Evolutionary conservation across 1,284 basidiomycete species (phyloP).

Genomic region (Paramarasmius palmivorus): DNA sequence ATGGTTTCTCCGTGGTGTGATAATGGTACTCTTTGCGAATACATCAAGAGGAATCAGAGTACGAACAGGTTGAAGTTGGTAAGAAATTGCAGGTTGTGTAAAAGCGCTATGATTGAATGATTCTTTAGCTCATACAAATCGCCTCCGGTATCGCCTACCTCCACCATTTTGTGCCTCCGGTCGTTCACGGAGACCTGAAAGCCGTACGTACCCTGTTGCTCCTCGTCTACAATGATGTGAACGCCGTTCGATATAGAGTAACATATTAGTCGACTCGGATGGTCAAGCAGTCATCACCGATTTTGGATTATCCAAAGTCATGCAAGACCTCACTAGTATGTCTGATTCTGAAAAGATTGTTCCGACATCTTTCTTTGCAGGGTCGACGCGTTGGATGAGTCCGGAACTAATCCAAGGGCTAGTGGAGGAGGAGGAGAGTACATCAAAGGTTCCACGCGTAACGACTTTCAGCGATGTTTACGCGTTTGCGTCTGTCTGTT

Average conservation of each 20-base stretch:
- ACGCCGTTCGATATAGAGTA: constrained; percentile 35
- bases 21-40: constrained; percentile 53
- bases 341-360: background rate
- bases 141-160: constrained; percentile 55
- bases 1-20: constrained; percentile 65
- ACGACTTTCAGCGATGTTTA: constrained; percentile 57
- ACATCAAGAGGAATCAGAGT: constrained; percentile 40
- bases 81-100: constrained; percentile 18
- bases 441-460: constrained; percentile 35
- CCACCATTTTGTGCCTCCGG: constrained; percentile 48
- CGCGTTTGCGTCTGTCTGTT: constrained; percentile 55
- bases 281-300: constrained; percentile 56
- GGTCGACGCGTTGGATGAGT: constrained; percentile 54
- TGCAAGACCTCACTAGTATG: constrained; percentile 48
- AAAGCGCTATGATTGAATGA: background rate
- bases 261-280: constrained; percentile 52
- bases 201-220: constrained; percentile 37
- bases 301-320: constrained; percentile 57
- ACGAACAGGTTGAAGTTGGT: constrained; percentile 47
- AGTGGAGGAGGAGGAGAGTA: constrained; percentile 41
- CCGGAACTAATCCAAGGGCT: constrained; percentile 53
- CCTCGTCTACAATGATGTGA: background rate
- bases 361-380: constrained; percentile 48
- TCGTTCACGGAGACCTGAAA: constrained; percentile 61
- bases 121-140: constrained; percentile 45